A percentile compares a stretch with the other conserved stretches of the same genome.
Conservation (phyloP, 352 stramenopile genomes). For the Nothophytophthora sp. region DNA sequence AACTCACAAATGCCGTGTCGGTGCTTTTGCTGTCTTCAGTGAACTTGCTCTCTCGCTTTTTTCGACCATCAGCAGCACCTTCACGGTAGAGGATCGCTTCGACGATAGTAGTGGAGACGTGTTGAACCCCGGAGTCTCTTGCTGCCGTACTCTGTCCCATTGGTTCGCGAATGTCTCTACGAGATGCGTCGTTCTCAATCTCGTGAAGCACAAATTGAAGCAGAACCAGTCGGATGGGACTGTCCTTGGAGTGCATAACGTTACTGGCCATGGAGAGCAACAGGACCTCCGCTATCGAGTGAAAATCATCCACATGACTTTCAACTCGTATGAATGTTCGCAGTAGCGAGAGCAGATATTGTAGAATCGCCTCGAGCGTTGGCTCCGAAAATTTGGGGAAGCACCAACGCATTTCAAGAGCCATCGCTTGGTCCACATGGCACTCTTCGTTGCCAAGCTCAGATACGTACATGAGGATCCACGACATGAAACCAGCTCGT, state of each 20-base stretch:
- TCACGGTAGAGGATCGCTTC: slow-evolving; percentile 43
- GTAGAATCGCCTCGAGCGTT: slow-evolving; percentile 50
- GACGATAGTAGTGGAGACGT: slow-evolving; percentile 36
- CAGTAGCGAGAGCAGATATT: slow-evolving; percentile 44
- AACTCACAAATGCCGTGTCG: slow-evolving; percentile 14
- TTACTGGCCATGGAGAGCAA: slow-evolving; percentile 51
- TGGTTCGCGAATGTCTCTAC: neutral
- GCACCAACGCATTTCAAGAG: slow-evolving; percentile 49
- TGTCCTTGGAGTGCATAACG: slow-evolving; percentile 24
- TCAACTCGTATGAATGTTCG: slow-evolving; percentile 51
- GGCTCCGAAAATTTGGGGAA: slow-evolving; percentile 46
- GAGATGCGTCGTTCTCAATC: slow-evolving; percentile 37
- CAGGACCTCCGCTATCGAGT: slow-evolving; percentile 40
- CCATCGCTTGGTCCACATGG: slow-evolving; percentile 20
- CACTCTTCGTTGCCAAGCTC: slow-evolving; percentile 52
- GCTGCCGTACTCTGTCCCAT: neutral
- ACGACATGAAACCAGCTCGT: slow-evolving; percentile 46
- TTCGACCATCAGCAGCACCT: neutral
- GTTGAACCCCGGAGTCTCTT: neutral
- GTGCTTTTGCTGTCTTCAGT: slow-evolving; percentile 12
- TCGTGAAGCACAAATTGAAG: slow-evolving; percentile 63
- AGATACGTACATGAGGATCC: slow-evolving; percentile 57
- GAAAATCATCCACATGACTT: slow-evolving; percentile 59
- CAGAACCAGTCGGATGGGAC: slow-evolving; percentile 37
- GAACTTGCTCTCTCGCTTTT: slow-evolving; percentile 43